phyloP scores from a whole-genome alignment of 805 yeast species.

The Wickerhamiella spandovensis region DNA sequence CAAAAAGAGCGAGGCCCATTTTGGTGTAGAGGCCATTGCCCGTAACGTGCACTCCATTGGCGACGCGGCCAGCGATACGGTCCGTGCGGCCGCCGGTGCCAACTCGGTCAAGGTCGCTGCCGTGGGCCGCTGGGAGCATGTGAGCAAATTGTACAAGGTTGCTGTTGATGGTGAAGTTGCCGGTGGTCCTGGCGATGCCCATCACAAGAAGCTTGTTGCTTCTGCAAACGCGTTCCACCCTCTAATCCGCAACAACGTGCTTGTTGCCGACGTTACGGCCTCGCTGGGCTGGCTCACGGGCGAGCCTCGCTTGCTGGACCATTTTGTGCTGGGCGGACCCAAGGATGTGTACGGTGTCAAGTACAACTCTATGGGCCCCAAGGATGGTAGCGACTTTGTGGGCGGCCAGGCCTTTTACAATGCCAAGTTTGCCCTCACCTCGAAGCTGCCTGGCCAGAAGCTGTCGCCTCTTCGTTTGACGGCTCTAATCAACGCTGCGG shows the following conservation, averaged over 20 bases:
- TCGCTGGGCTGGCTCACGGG: conserved; percentile 15
- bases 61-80: conserved; percentile 39
- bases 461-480: conserved; percentile 46
- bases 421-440: conserved; percentile 41
- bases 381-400: conserved; percentile 37
- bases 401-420: conserved; percentile 58
- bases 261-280: conserved; percentile 13
- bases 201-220: conserved; percentile 18
- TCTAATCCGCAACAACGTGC: conserved; percentile 12
- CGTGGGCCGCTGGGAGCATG: conserved; percentile 26
- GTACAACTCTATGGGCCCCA: conserved; percentile 51
- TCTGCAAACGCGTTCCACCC: conserved; percentile 8
- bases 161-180: conserved; percentile 26
- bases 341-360: conserved; percentile 54
- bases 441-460: conserved; percentile 41
- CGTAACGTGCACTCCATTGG: conserved; percentile 41
- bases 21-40: conserved; percentile 47
- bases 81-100: conserved; percentile 51
- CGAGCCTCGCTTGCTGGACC: conserved; percentile 51
- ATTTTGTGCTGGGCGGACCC: conserved; percentile 68
- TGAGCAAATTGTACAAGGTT: conserved; percentile 14
- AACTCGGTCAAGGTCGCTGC: conserved; percentile 41
- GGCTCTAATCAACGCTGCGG: conserved; percentile 52
- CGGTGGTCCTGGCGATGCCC: conserved; percentile 21
- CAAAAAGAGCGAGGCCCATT: conserved; percentile 14